Evolutionary conservation across 768 basidiomycete species (phyloP), one percentile per base, ranked within the genome.

Genomic region (Leucocoprinus birnbaumii): DNA sequence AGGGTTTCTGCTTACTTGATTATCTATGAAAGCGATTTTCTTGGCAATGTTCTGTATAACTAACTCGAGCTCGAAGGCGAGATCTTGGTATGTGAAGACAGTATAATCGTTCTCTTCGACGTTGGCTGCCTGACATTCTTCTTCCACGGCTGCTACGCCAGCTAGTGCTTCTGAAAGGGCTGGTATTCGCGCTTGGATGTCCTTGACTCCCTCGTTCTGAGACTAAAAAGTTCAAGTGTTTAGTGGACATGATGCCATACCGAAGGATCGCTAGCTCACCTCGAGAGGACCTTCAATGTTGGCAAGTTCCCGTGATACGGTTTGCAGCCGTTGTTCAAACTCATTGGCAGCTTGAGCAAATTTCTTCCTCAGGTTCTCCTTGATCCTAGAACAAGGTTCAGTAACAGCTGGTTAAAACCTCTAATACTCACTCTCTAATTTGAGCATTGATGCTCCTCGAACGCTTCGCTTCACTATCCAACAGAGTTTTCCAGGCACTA

Each of bases 51-150:
- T 88, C 62, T 89, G 87, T 42, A 85, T 81, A 19, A 96, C 79
- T 11, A 94, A 75, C 66, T 87, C 87, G 1, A 94, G 77, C 70
- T 98, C 95, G 60, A 94, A 97, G 55, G 87, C 85, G 40, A 97
- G 77, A 67, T 98, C 95, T 68, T 92, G 89, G 59, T 78, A 84
- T 3, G 90, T 91, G 64, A 95, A 89, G 2, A 96, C 84, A 0
- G 94, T 96, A 67, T 95, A 91, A 66, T 98, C 96, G 65, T 97
- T 98, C 69, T 97, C 95, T 64, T 98, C 96, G 5, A 98, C 88
- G 58, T 98, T 97, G 9, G 94, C 95, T 6, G 84, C 82, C 3
- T 71, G 71, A 69, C 95, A 97, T 51, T 87, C 89, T 1, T 77
- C 75, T 62, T 98, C 92, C 0, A 86, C 86, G 0, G 67, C 73